These are phyloP conservation scores for Stramenopiles sp. DNA, from an alignment of 352 stramenopile genomes.

Conservation along the genomic window DNA sequence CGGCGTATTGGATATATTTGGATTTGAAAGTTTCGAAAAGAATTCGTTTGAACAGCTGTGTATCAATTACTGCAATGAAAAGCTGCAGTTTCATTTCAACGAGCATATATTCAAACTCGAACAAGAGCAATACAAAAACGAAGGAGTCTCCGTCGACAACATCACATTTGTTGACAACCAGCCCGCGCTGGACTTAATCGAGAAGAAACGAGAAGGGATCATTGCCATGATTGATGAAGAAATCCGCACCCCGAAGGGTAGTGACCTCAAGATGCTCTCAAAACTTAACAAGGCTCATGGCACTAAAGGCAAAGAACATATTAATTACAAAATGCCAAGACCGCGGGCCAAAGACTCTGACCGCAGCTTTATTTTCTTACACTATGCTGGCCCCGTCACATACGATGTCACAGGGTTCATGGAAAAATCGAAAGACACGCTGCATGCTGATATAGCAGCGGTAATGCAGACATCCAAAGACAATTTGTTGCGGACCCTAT, in stretches of 20 bases:
- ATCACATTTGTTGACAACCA: slow-evolving; percentile 75
- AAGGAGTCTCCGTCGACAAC: slow-evolving; percentile 74
- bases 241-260: slow-evolving; percentile 61
- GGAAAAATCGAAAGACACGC: slow-evolving; percentile 81
- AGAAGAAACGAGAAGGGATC: slow-evolving; percentile 60
- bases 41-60: slow-evolving; percentile 86
- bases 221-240: slow-evolving; percentile 85
- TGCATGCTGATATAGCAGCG: slow-evolving; percentile 80
- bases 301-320: too few species aligned
- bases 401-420: slow-evolving; percentile 84
- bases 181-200: slow-evolving; percentile 67
- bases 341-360: not conserved
- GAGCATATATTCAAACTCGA: slow-evolving; percentile 91
- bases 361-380: slow-evolving; percentile 64
- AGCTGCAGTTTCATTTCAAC: slow-evolving; percentile 78
- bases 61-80: slow-evolving; percentile 89
- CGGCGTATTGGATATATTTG: slow-evolving; percentile 89
- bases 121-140: slow-evolving; percentile 85
- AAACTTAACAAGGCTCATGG: slow-evolving; percentile 49
- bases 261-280: slow-evolving; percentile 46
- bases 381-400: slow-evolving; percentile 79
- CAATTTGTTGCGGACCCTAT: slow-evolving; percentile 31
- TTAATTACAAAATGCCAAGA: too few species aligned
- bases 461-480: slow-evolving; percentile 53
- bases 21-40: slow-evolving; percentile 78